phyloP scores from a whole-genome alignment of 495 filamentous ascomycete genomes.

The Hyaloscypha hepaticicola region DNA sequence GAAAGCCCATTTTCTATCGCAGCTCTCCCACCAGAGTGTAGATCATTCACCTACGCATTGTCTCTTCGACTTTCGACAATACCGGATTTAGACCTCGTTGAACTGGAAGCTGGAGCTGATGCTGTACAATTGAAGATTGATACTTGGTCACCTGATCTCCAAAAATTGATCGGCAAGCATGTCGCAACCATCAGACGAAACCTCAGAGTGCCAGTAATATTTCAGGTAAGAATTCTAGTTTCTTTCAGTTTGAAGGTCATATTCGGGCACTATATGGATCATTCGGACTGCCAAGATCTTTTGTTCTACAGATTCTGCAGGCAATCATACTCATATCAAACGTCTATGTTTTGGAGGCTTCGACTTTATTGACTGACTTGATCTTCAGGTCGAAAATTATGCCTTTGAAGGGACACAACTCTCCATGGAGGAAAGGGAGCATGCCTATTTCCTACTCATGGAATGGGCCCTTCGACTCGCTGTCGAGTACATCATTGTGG shows the following conservation, averaged over 20 bases:
- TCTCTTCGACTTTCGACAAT: slow-evolving; percentile 56
- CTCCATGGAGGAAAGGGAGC: slow-evolving; percentile 29
- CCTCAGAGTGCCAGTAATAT: slow-evolving; percentile 65
- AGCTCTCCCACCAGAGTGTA: slow-evolving; percentile 63
- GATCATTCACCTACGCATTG: slow-evolving; percentile 65
- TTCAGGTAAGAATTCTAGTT: slow-evolving; percentile 39
- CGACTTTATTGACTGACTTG: too few species aligned
- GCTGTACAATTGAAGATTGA: slow-evolving; percentile 73
- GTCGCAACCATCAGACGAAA: slow-evolving; percentile 52
- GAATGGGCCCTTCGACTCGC: slow-evolving; percentile 69
- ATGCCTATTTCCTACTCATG: slow-evolving; percentile 59
- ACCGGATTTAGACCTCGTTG: slow-evolving; percentile 56
- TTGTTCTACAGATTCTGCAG: too few species aligned
- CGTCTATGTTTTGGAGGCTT: too few species aligned
- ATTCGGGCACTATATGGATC: background rate
- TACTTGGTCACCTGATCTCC: slow-evolving; percentile 51
- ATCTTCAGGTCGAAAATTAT: slow-evolving; percentile 51
- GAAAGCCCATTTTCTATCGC: slow-evolving; percentile 72
- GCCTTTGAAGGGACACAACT: slow-evolving; percentile 40
- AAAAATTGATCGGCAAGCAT: slow-evolving; percentile 44
- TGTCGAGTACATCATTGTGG: slow-evolving; percentile 71
- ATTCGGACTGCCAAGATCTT: too few species aligned
- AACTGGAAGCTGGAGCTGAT: slow-evolving; percentile 68
- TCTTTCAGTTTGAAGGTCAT: background rate
- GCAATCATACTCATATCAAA: too few species aligned